Base-by-base conservation (phyloP, 2,329 filamentous ascomycete genomes). In the Xylaria sp. region DNA sequence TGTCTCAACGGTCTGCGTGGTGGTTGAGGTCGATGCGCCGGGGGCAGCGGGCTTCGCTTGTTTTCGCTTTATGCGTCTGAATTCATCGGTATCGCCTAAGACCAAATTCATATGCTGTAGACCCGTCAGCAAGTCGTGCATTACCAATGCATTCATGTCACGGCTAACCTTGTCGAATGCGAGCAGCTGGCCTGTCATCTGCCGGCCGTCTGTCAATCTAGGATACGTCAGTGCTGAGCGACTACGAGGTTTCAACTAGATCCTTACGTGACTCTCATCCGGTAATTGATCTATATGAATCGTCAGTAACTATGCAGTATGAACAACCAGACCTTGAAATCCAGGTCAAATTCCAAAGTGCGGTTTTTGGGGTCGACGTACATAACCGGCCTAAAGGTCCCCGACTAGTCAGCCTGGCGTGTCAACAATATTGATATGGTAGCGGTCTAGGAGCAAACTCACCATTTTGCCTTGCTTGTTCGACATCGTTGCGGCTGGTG, bases 381-480 rank as follows among this genome's bases (percentile, higher is more conserved):
- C 90, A 83, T 91, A 91, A 82, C 89, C 90, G 83, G 89, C 89
- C 90, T 92, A 83, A 74, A 84, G 80, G 78, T 77, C 83, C 73
- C 78, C 78, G 80, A 82, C 80, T 80, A 80, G 86, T 92, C 85
- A 92, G 90, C 86, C 83, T 84, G 78, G 78, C 77, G 83, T 82
- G 82, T 88, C 84, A 86, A 87, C 84, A 86, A 87, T 81, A 78
- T 78, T 74, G 82, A 82, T 79, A 81, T 80, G 79, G 73, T 80
- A 77, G 80, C 76, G 80, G 77, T 75, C 76, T 77, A 75, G 77
- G 73, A 64, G 67, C 73, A 68, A 69, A 90, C 93, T 88, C 86
- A 98, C 96, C 96, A 99, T 98, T 89, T 99, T 98, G 84, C 96
- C 96, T 84, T 98, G 94, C 84, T 97, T 97, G 89, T 97, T 95